Evolutionary conservation across 2,329 filamentous ascomycete species (phyloP), one percentile per base, ranked within the genome.

Genomic region (Sphaerulina populicola): DNA sequence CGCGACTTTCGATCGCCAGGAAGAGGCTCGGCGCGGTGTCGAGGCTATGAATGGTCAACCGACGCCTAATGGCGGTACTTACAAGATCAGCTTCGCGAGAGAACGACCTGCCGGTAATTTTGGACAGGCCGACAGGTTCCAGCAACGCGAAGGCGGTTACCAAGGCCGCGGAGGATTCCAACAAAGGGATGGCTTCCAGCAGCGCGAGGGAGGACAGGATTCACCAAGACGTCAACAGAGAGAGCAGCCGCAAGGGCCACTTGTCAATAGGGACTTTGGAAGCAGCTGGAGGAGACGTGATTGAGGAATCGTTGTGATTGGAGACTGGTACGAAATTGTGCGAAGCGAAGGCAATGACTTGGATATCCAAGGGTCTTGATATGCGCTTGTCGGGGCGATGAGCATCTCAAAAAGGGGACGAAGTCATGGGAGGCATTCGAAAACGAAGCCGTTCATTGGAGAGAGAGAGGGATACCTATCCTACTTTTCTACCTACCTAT

Each of bases 11-110:
- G 15, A 51, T 7, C 59, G 44, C 35, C 51, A 53, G 12, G 53
- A 62, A 33, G 62, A 66, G 31, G 63, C 64, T 1, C 44, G 54
- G 35, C 43, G 49, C 12, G 64, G 63, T 4, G 51, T 59, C 5
- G 43, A 45, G 12, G 38, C 48, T n/a, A 51, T 66, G 18, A 51
- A 66, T 31, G 61, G 62, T 7, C 58, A 64, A 18, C 38, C 41
- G 5, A 56, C 50, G 6, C 47, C 54, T 8, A 55, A 56, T 23
- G 57, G 60, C 27, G 58, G 56, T n/a, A 44, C 15, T 2, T 60
- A 61, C 41, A 56, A 52, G 29, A 47, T 64, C 9, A 53, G 53
- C 14, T 42, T 59, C 33, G 60, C 59, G 0, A 35, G 51, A 31
- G 49, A 57, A 23, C 31, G 43, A 40, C 46, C 51, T 36, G 39